Evolutionary conservation across 768 basidiomycete genomes (phyloP).

Genomic region (Rhizopogon roseolus): DNA sequence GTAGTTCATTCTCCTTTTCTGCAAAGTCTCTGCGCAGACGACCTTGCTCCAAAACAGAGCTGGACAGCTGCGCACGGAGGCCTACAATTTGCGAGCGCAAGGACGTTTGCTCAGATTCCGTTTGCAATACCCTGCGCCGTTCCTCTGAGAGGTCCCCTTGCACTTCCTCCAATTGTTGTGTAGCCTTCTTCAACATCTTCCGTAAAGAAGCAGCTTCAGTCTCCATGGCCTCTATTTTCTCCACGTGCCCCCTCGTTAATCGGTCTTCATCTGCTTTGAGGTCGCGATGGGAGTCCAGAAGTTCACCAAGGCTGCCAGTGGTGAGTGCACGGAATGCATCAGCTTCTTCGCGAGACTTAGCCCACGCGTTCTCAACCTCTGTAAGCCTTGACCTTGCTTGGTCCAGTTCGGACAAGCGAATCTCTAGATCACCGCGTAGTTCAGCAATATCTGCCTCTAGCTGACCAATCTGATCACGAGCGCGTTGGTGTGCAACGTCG

Average conservation of each 20-base stretch:
- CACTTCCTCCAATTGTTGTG: slow-evolving; percentile 64
- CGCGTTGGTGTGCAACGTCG: slow-evolving; percentile 65
- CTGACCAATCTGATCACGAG: slow-evolving; percentile 60
- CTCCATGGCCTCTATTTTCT: slow-evolving; percentile 79
- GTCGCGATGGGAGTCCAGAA: slow-evolving; percentile 85
- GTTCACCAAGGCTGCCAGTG: slow-evolving; percentile 78
- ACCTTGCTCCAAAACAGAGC: slow-evolving; percentile 62
- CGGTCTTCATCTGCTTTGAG: slow-evolving; percentile 83
- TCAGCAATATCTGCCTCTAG: slow-evolving; percentile 78
- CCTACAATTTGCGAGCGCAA: slow-evolving; percentile 72
- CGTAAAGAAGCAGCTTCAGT: slow-evolving; percentile 72
- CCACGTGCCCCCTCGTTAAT: slow-evolving; percentile 65
- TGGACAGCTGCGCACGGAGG: slow-evolving; percentile 69
- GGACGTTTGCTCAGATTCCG: slow-evolving; percentile 57
- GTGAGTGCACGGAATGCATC: slow-evolving; percentile 86
- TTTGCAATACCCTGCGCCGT: slow-evolving; percentile 56
- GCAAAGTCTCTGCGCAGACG: slow-evolving; percentile 65
- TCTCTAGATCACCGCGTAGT: slow-evolving; percentile 76
- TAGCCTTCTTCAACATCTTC: slow-evolving; percentile 73
- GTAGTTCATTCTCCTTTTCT: slow-evolving; percentile 59
- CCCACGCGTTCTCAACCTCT: slow-evolving; percentile 88
- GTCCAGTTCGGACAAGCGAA: slow-evolving; percentile 70
- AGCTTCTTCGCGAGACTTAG: slow-evolving; percentile 89
- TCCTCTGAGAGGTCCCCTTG: slow-evolving; percentile 65
- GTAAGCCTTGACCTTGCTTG: slow-evolving; percentile 56